Conservation (phyloP, 2,329 filamentous ascomycete genomes). For the Cladosporium sp. region DNA sequence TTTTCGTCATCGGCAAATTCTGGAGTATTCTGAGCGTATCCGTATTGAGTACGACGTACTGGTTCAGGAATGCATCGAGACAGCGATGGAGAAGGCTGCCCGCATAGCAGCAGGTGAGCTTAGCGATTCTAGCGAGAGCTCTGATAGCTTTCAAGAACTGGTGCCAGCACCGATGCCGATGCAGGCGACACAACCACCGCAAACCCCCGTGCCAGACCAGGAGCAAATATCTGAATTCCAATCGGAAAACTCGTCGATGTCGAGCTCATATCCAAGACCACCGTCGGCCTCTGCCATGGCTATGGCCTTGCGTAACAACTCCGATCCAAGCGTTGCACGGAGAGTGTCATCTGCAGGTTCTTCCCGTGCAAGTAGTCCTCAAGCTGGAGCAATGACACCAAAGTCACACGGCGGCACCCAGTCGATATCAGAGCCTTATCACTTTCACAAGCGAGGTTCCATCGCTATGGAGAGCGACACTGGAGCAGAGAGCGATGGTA, state of each 20-base stretch:
- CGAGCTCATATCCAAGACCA: conserved; percentile 52
- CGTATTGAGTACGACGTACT: conserved; percentile 88
- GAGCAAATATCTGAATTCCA: conserved; percentile 2
- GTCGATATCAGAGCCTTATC: conserved; percentile 46
- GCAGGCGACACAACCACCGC: not conserved
- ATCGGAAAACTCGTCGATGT: conserved; percentile 51
- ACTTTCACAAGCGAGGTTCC: conserved; percentile 67
- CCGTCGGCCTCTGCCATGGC: conserved; percentile 47
- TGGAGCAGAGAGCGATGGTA: conserved; percentile 81
- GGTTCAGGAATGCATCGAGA: conserved; percentile 92
- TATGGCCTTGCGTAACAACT: conserved; percentile 51
- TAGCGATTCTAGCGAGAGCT: conserved; percentile 60
- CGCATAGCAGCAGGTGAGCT: conserved; percentile 80
- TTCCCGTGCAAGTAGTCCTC: conserved; percentile 82
- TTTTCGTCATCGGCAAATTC: conserved; percentile 81
- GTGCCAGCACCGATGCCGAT: not conserved
- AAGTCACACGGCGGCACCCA: conserved; percentile 65
- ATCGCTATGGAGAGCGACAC: conserved; percentile 78
- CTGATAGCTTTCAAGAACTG: conserved; percentile 10
- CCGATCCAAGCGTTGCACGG: conserved; percentile 46
- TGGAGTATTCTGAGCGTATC: conserved; percentile 94
- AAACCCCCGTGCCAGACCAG: not conserved
- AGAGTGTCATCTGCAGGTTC: conserved; percentile 63
- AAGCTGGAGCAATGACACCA: conserved; percentile 77
- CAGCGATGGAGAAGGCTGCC: conserved; percentile 82